These are phyloP conservation scores for Trichoderma arundinaceum DNA, from an alignment of 2,329 filamentous ascomycete species.

Conservation along the genomic window DNA sequence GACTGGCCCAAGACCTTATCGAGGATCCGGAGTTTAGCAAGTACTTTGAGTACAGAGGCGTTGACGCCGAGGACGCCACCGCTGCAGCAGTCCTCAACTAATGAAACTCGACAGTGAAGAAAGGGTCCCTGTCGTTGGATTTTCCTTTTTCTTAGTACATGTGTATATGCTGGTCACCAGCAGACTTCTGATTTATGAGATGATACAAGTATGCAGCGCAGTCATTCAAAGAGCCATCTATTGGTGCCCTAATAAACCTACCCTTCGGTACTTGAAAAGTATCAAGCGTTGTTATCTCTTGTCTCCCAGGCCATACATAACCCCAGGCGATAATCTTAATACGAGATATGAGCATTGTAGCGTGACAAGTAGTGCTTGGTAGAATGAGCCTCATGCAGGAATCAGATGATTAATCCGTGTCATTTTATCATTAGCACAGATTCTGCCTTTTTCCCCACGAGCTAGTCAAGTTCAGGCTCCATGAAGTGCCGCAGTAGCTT, in stretches of 20 bases:
- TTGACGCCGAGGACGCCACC: constrained; percentile 8
- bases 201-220: too few species aligned
- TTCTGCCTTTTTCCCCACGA: not conserved
- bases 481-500: too few species aligned
- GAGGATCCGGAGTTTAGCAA: constrained; percentile 16
- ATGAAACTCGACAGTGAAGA: not conserved
- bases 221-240: too few species aligned
- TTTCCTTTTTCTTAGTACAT: not conserved
- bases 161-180: too few species aligned
- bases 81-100: not conserved
- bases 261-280: too few species aligned
- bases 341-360: not conserved
- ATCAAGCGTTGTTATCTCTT: too few species aligned
- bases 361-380: not conserved
- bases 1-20: not conserved
- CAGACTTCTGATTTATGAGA: too few species aligned
- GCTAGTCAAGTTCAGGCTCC: not conserved
- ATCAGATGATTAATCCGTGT: not conserved
- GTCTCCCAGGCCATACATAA: too few species aligned
- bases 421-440: not conserved
- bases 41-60: constrained; percentile 18
- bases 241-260: too few species aligned
- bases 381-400: not conserved
- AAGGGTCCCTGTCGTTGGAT: too few species aligned
- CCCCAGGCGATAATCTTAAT: not conserved